Evolutionary conservation across 177 flowering plant species (phyloP), one percentile per base, ranked within the genome.

Genomic region (Tripterygium wilfordii): DNA sequence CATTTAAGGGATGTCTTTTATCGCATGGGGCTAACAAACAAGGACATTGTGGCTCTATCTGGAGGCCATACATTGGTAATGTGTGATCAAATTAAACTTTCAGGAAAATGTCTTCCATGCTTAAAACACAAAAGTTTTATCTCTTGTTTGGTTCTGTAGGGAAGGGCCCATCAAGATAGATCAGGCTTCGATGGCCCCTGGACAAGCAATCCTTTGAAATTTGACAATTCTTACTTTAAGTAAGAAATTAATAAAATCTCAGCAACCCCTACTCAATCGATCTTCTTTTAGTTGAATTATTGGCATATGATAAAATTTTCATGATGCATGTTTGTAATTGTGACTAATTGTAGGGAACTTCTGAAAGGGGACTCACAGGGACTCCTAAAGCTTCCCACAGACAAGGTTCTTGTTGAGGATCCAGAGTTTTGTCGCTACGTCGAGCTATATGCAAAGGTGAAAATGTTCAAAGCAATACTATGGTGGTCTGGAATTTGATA

Each of bases 151-250:
- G 21, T 39, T 51, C 18, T 54, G 20, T 39, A 72, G 77, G 74
- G 78, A 44, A 51, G 51, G 27, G 74, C 74, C 42, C 78, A 69
- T 41, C 22, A 30, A 36, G 72, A 73, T 3, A 50, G 74, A 39
- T 63, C 78, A 35, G 69, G 88, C 20, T 85, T 83, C 71, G 90
- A 79, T 2, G 95, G 95, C 20, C 67, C 89, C 8, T 88, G 96
- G 96, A 91, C 98, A 21, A 53, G 56, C 45, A 83, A 91, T 16
- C 95, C 96, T 42, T 51, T 77, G 53, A 82, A 81, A 58, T 91
- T 91, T 65, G 92, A 91, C 36, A 88, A 91, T 60, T 81, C 92
- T 7, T 91, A 88, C 53, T 91, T 83, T 41, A 48, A 61, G 98
- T 91, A 71, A 76, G 85, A 29, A 5, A 20, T 10, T 10, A n/a